Base-by-base conservation (phyloP, 106 monocot species). In the Alisma plantagoaquatica region DNA sequence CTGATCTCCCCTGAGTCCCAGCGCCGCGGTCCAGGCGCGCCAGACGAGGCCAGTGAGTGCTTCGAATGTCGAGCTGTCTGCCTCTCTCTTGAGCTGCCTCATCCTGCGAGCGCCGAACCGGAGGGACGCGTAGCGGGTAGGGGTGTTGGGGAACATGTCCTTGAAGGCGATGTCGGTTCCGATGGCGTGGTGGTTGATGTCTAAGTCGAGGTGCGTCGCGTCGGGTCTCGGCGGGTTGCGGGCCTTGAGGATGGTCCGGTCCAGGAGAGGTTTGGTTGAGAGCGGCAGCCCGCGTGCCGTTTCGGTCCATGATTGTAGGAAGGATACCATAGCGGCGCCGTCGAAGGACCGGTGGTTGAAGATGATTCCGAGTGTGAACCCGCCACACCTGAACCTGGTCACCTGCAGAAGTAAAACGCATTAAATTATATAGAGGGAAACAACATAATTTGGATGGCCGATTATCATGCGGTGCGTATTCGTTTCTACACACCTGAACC, bases 301-400 rank as follows among this genome's bases (percentile, higher is more conserved):
- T 46, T 77, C 70, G 0, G 68, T 66, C 82, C 82, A 83, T 2
- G 74, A 65, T 26, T 66, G 53, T 29, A 73, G 33, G 59, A 83
- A 83, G 22, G 62, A 50, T 30, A 70, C 60, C 0, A 66, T 59
- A 1, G 61, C 69, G 4, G 70, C 2, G 5, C 82, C 82, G 32
- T 83, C 82, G 8, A 63, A 51, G 43, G 77, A 46, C 61, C 69
- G 74, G 61, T 83, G 82, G 63, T 74, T 83, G 49, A 67, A 30
- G 18, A 62, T 26, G 23, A 83, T 35, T 3, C 77, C 82, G 0
- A 77, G 14, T 1, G 63, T 53, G 43, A 70, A 77, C 2, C 82
- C 82, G 8, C 82, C 74, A 49, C 82, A 77, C 30, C 55, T 74
- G 49, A 83, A 77, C 41, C 24, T 74, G 1, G 82, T 83, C n/a